A percentile compares a stretch with the other conserved stretches of the same genome.
These are phyloP conservation scores for Aspergillus terreus DNA, from an alignment of 2,329 filamentous ascomycete genomes.

Conservation along the genomic window DNA sequence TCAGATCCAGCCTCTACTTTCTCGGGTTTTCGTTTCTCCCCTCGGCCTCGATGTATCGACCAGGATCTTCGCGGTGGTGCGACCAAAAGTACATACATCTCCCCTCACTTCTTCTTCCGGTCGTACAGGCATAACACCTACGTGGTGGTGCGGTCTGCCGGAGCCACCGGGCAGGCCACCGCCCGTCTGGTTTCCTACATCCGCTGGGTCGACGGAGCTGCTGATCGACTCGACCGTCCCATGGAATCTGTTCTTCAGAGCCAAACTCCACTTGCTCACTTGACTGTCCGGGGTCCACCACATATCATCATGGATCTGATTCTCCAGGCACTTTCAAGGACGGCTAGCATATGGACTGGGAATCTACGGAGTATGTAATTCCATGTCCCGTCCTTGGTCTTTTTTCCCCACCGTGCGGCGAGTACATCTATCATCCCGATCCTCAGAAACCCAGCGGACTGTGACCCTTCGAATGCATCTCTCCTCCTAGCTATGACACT, in stretches of 20 bases:
- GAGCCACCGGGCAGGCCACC: conserved; percentile 6
- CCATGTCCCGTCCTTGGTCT: background rate
- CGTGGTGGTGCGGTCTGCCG: background rate
- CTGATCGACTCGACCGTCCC: background rate
- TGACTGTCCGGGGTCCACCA: background rate
- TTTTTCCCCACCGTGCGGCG: background rate
- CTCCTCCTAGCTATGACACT: background rate
- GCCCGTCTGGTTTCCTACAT: background rate
- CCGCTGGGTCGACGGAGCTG: background rate
- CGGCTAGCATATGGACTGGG: background rate
- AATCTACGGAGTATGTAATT: background rate
- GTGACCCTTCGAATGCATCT: background rate
- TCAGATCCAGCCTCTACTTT: background rate
- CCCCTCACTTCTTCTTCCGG: background rate
- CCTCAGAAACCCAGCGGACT: background rate
- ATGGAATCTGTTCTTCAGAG: background rate
- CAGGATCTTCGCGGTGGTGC: background rate
- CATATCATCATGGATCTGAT: background rate
- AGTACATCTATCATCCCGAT: background rate
- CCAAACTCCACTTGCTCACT: background rate
- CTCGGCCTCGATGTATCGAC: background rate
- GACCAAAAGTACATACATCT: background rate
- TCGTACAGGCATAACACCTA: background rate
- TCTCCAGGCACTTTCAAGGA: background rate
- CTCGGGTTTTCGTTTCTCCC: background rate